Percentiles rank a stretch among this genome's conserved stretches.
These are phyloP conservation scores for Vaccinium vitisidaea DNA, from an alignment of 148 eudicot genomes.

Conservation along the genomic window DNA sequence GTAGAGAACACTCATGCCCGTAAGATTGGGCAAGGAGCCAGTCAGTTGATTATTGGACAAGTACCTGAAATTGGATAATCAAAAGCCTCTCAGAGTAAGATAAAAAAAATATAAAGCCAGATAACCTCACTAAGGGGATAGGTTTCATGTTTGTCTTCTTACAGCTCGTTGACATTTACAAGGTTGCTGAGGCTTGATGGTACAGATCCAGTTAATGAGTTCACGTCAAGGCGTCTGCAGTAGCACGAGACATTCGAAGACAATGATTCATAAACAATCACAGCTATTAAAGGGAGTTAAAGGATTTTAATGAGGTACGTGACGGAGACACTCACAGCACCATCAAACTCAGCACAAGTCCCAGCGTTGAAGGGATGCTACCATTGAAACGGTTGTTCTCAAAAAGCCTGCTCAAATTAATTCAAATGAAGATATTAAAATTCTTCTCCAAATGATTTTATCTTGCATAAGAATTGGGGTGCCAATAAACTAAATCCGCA, in stretches of 20 bases:
- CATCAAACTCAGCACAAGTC: conserved; percentile 54
- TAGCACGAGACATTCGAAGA: not conserved
- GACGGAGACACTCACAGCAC: conserved; percentile 64
- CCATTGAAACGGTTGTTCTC: conserved; percentile 64
- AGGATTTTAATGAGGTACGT: not conserved
- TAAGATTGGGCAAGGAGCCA: conserved; percentile 61
- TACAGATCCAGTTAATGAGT: conserved; percentile 56
- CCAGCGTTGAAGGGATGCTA: conserved; percentile 58
- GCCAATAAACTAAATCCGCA: not conserved
- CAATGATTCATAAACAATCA: not conserved
- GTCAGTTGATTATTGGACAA: conserved; percentile 57
- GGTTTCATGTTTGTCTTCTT: conserved; percentile 24
- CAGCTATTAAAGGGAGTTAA: not conserved
- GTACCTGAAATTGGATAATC: conserved; percentile 36
- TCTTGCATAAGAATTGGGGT: not conserved
- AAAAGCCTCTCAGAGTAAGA: conserved; percentile 11
- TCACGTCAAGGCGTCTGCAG: conserved; percentile 71
- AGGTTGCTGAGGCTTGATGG: conserved; percentile 67
- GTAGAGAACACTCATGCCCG: conserved; percentile 23
- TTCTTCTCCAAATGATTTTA: not conserved
- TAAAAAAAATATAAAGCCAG: conserved; percentile 9
- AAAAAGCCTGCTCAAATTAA: conserved; percentile 51
- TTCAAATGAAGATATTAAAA: not conserved
- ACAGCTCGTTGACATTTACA: conserved; percentile 48
- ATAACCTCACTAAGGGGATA: not conserved